phyloP scores from a whole-genome alignment of 2,329 filamentous ascomycete species.

The Stylonectria norvegica region DNA sequence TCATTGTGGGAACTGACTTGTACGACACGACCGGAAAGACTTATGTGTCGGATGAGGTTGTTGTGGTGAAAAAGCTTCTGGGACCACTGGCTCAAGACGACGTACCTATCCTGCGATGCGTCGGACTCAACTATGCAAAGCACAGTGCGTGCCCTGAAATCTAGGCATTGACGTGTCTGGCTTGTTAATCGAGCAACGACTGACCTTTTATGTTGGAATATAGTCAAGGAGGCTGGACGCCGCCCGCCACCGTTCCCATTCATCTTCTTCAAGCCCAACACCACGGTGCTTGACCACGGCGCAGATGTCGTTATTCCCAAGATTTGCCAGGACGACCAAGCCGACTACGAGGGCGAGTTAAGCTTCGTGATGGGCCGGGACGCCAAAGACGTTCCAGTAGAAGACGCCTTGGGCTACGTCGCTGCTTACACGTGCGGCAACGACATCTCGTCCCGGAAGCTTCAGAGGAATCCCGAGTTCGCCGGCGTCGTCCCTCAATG shows the following conservation, averaged over 20 bases:
- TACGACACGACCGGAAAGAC: neutral
- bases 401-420: slow-evolving; percentile 46
- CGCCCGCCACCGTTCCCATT: neutral
- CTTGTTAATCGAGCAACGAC: neutral
- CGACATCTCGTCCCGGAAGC: slow-evolving; percentile 51
- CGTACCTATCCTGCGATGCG: slow-evolving; percentile 35
- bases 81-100: slow-evolving; percentile 30
- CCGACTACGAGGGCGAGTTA: neutral
- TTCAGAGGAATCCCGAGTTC: slow-evolving; percentile 46
- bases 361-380: slow-evolving; percentile 46
- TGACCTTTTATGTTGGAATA: neutral
- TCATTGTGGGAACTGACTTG: neutral
- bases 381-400: slow-evolving; percentile 44
- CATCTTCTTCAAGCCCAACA: neutral
- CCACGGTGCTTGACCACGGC: neutral
- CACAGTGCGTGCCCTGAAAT: slow-evolving; percentile 27
- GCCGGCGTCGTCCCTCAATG: slow-evolving; percentile 54
- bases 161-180: neutral
- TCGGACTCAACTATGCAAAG: slow-evolving; percentile 36
- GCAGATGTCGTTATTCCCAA: neutral
- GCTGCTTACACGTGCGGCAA: slow-evolving; percentile 54
- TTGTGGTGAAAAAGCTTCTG: slow-evolving; percentile 31
- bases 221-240: neutral
- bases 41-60: neutral
- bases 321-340: neutral